Evolutionary conservation across 1,284 basidiomycete species (phyloP), one percentile per base, ranked within the genome.

Genomic region (Tilletia setariae): DNA sequence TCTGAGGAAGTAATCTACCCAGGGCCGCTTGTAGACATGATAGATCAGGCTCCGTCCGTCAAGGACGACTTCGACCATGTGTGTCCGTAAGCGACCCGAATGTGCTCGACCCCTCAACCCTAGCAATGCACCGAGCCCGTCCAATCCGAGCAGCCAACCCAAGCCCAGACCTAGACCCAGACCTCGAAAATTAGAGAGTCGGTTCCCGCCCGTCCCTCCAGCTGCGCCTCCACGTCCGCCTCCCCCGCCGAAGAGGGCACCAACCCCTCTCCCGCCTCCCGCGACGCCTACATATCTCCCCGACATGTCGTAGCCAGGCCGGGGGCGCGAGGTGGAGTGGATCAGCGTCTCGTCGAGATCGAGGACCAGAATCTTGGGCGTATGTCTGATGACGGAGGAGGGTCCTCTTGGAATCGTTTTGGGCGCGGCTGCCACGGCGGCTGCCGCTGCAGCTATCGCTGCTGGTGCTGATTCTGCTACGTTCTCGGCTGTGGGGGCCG

Each of bases 301-400:
- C 25, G 59, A 25, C 11, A 62, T 19, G 19, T 43, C 62, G 44
- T 51, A 65, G 30, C 30, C 32, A 3, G 74, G 66, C 1, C 75
- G 74, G 7, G 90, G 91, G 49, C 92, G 87, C 30, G 92, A 92
- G 0, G 94, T 98, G 1, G 94, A 97, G 82, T 98, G 95, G 70
- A 98, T 98, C 67, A 98, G 88, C 0, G 95, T 98, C 85, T 98
- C 95, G 83, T 98, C 95, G 49, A 98, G 86, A 84, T 98, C 95
- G 62, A 98, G 88, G 23, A 82, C 79, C n/a, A 82, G 75, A 28
- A 81, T 77, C 69, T 82, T 82, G 53, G 79, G 80, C 16, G 79
- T 74, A 53, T 81, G 76, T 32, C 80, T 79, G 61, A 81, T 80
- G 53, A 81, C 68, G 8, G 70, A 67, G 8, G 72, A 67, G 1